Evolutionary conservation across 345 rosid species (phyloP), one percentile per base, ranked within the genome.

Genomic region (Eucalyptus lansdowneana): DNA sequence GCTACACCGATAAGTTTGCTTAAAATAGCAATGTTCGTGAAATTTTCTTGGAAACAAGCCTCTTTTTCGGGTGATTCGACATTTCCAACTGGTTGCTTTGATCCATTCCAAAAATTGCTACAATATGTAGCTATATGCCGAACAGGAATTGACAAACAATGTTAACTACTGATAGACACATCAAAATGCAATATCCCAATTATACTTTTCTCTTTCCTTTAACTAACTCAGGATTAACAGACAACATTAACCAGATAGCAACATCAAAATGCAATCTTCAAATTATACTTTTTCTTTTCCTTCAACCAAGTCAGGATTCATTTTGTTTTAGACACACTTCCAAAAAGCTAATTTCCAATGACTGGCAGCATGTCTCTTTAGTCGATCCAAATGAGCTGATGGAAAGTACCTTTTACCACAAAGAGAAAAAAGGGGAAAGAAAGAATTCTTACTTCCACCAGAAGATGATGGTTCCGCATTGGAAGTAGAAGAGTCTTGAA

Each of bases 391-490:
- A 37, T 72, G 83, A 72, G 25, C 83, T 6, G 13, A 72, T 6
- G 11, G 15, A 54, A 80, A 40, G 49, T 17, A 62, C 76, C 60
- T 27, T 16, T 31, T 42, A 22, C 37, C 31, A 34, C 40, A 31
- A 50, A 90, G 62, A 49, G 81, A 81, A 65, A 65, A 16, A 62
- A 50, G n/a, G 34, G 85, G 21, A 88, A 86, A 50, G 14, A 40
- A 34, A 47, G 72, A 45, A 88, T 22, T 93, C 99, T 96, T 92
- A 98, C 99, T 94, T 88, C 97, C 97, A 80, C 97, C 99, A 87
- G 99, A 98, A 67, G 99, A 98, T 29, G 99, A 98, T 12, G 99
- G 98, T 91, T 98, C 99, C 13, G 99, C 95, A 50, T 90, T 94
- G 40, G 98, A 97, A 50, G 97, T 94, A 50, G 98, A 96, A 34